Base-by-base conservation (phyloP, 2,329 filamentous ascomycete genomes). In the Trichothecium sympodiale region DNA sequence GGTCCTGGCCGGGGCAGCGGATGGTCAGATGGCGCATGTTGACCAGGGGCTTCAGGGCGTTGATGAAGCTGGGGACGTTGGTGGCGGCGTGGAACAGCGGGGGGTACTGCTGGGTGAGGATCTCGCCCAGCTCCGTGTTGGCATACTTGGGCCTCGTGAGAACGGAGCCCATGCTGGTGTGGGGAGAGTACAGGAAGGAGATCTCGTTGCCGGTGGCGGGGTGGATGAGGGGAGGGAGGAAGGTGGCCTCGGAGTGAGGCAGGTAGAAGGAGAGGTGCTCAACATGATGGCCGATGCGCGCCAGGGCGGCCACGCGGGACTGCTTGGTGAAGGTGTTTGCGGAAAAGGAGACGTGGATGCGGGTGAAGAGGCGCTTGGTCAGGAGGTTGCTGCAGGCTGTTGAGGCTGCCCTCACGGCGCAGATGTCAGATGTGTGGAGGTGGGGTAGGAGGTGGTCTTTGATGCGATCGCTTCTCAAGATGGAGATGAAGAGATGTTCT, bases 11-110 rank as follows among this genome's bases (percentile, higher is more conserved):
- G 5, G 83, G 83, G 46, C 84, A 91, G 41, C 75, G 77, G 51
- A 94, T 71, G 33, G 74, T 80, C 40, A 94, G 65, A 53, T 89
- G 83, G 31, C 74, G 67, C 48, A 94, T 64, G 47, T 80, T 81
- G 39, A 74, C 62, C 49, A 94, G 56, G 42, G 77, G 64, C 26
- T 70, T 71, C 52, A 94, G 67, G 33, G 83, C 83, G 43, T 77
- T 70, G 47, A 89, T 78, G 61, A 94, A 94, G 28, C 83, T 83
- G 5, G 83, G 74, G 6, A 93, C 80, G 52, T 94, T 91, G 41
- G 84, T 89, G 7, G 87, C 83, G 6, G 86, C 83, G 52, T 94
- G 87, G 60, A 94, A 94, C 3, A 94, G 63, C 5, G 87, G 84
- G 35, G 85, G 84, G 50, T 93, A 94, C 59, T 94, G 86, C 52